Evolutionary conservation across 805 yeast species (phyloP), one percentile per base, ranked within the genome.

Genomic region (Blastobotrys americana): DNA sequence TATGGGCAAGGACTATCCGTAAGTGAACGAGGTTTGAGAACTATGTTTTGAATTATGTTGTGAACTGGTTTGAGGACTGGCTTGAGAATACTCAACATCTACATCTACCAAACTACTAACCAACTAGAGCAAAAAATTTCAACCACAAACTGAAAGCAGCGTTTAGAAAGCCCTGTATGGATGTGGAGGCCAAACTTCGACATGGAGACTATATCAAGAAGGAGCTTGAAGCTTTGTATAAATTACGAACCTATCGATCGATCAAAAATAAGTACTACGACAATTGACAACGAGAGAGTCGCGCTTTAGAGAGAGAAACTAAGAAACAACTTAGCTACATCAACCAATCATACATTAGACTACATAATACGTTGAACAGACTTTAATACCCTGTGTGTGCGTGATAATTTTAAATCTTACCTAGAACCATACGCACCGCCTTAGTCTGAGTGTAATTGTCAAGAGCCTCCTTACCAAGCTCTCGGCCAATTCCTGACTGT

Each of bases 401-500:
- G n/a, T n/a, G n/a, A n/a, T n/a, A 25, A 13, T 8, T 13, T 13
- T 25, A 25, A 25, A 25, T 25, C 31, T 25, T 25, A 8, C 31
- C 31, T 25, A 42, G 17, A 8, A 22, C 21, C 40, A 88, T 80
- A 55, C 83, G 84, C 43, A 85, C 77, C 39, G 90, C 80, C 71
- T 84, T 85, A 45, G 76, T 71, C 67, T 83, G 86, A 5, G 89
- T 80, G 65, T 84, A 84, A 58, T 74, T 71, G 47, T 73, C 69
- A 44, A 85, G 72, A 25, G 86, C 93, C 56, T 78, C 80, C 58
- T 77, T 78, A 39, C 94, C 93, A 54, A 84, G 67, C 65, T 84
- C 94, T 55, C 93, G 76, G 49, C 94, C 94, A 47, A 81, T 72
- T 51, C 95, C 95, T 54, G 84, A 77, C 70, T 76, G 71, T 62